These are phyloP conservation scores for Acephala macrosclerotiorum DNA, from an alignment of 2,329 filamentous ascomycete genomes.

Conservation along the genomic window DNA sequence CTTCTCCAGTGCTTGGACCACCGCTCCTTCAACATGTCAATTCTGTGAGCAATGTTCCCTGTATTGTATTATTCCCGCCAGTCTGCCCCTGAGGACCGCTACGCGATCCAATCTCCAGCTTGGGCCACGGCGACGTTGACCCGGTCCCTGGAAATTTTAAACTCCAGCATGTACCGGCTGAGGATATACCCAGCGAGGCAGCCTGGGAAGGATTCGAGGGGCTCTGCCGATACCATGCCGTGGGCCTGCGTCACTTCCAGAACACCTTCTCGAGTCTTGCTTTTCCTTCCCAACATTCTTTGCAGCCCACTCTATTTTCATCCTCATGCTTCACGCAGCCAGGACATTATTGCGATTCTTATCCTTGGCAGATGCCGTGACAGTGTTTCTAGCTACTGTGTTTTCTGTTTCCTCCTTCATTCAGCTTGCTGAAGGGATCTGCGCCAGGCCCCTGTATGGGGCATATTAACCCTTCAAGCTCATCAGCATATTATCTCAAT, in stretches of 20 bases:
- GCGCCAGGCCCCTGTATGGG: not conserved
- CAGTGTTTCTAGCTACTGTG: not conserved
- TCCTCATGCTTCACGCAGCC: not conserved
- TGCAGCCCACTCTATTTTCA: constrained; percentile 1
- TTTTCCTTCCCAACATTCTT: not conserved
- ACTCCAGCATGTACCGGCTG: not conserved
- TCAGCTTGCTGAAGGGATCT: not conserved
- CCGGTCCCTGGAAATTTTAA: constrained; percentile 1
- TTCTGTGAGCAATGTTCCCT: constrained; percentile 6
- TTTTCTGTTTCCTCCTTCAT: not conserved
- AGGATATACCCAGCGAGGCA: constrained; percentile 7
- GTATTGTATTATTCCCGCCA: not conserved
- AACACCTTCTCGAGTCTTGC: not conserved
- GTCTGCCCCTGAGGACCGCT: not conserved
- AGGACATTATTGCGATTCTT: not conserved
- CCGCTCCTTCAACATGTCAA: not conserved
- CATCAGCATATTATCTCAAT: not conserved
- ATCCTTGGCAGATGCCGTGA: not conserved
- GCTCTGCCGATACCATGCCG: not conserved
- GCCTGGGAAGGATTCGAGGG: not conserved
- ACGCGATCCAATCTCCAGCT: constrained; percentile 1
- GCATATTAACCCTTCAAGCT: not conserved
- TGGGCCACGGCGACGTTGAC: not conserved
- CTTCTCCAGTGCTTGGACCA: not conserved
- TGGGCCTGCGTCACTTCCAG: not conserved